These are phyloP conservation scores for Platanthera zijinensis DNA, from an alignment of 106 monocot genomes.

Conservation along the genomic window DNA sequence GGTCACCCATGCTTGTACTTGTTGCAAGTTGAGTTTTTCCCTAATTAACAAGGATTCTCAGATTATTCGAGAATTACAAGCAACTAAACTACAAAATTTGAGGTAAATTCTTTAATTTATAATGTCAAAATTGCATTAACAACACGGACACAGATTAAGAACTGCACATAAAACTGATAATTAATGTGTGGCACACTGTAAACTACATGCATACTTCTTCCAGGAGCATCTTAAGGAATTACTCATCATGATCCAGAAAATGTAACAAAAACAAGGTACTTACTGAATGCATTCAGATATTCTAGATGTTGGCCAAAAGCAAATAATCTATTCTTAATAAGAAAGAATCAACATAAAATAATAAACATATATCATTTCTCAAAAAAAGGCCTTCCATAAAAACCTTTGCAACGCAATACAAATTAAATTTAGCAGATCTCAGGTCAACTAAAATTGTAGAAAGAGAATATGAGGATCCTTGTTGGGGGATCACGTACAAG, in stretches of 20 bases:
- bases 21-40: neutral
- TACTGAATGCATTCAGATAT: too few relatives aligned
- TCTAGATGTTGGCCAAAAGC: too few relatives aligned
- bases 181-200: neutral
- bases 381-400: too few relatives aligned
- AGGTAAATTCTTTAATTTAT: neutral
- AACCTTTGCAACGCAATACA: too few relatives aligned
- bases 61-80: neutral
- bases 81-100: neutral
- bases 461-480: too few relatives aligned
- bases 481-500: too few relatives aligned
- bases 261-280: too few relatives aligned
- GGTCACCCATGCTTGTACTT: neutral
- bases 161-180: neutral
- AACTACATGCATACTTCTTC: neutral
- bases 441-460: too few relatives aligned
- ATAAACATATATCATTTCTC: too few relatives aligned
- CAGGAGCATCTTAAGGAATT: neutral
- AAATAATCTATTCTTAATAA: too few relatives aligned
- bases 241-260: neutral
- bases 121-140: neutral
- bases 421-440: too few relatives aligned
- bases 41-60: neutral
- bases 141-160: neutral
- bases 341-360: too few relatives aligned